Evolutionary conservation across 306 rosid genomes (phyloP), one percentile per base, ranked within the genome.

Genomic region (Castanea crenata): DNA sequence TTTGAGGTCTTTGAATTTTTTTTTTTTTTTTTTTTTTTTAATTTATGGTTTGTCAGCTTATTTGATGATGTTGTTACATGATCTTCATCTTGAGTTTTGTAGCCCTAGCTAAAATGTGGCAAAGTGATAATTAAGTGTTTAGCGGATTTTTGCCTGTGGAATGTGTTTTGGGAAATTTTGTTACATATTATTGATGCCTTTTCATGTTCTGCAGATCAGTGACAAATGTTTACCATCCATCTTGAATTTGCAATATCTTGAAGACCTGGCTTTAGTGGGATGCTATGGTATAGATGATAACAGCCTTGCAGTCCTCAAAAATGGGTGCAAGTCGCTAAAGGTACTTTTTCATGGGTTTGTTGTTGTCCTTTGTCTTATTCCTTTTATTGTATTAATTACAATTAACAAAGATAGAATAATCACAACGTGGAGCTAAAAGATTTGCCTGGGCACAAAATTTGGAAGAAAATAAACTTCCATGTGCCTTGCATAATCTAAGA

Each of bases 181-280:
- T 51, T 73, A n/a, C 82, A 20, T 74, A 41, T 67, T 73, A 44
- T n/a, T 62, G 74, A 65, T 75, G 73, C 13, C 9, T 62, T 25
- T 23, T 67, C 18, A 51, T 78, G 68, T 72, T 81, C 72, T 74
- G 77, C 86, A 95, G 99, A 95, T 95, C 83, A 92, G 97, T 0
- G 96, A 90, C 32, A 87, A 86, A 78, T 95, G 99, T 83, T 87
- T 95, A 12, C 88, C 94, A 5, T 90, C 97, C 41, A 88, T 95
- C 74, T 85, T 90, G 79, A 83, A 88, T 78, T 87, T 95, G 84
- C 87, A 87, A 57, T 73, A 87, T 85, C 92, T 95, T 69, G 98
- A 95, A 81, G 96, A 95, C 84, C 88, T 95, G 90, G 85, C 86
- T 56, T 86, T 95, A 10, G 96, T 93, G 88, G 99, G 99, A 75